Evolutionary conservation across 179 eudicot genomes (phyloP), one percentile per base, ranked within the genome.

Genomic region (Gypsophila paniculata): DNA sequence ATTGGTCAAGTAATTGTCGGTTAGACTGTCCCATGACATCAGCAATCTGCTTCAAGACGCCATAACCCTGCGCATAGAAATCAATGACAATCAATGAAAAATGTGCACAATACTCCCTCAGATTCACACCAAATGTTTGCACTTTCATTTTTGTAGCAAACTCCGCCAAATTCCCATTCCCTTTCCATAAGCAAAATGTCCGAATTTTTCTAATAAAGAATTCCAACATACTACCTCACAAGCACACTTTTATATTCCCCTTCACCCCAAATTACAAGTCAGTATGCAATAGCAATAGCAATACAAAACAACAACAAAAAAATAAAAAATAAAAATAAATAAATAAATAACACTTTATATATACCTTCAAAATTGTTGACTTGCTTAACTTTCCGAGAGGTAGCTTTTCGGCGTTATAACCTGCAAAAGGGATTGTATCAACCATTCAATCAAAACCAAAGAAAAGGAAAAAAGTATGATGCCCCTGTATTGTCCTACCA

Each of bases 311-410:
- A n/a, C n/a, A n/a, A n/a, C n/a, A n/a, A n/a, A n/a, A n/a, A n/a
- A n/a, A n/a, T n/a, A n/a, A n/a, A n/a, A n/a, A n/a, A n/a, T n/a
- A 29, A 29, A 29, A 29, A 48, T 53, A 34, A 9, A 51, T 34
- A 59, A 8, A 22, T 8, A 55, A 22, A 15, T 23, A 18, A 14
- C 19, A 15, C 12, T n/a, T 7, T 38, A 61, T 9, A 63, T 66
- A 71, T 82, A 87, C 99, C 96, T 88, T 92, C 69, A 79, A 82
- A 80, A 94, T 90, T 72, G 99, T 94, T 15, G 90, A 81, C 76
- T 88, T 92, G 91, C 99, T 91, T 71, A 94, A 81, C 78, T 94
- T 94, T 69, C 99, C 99, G 61, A 94, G 89, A 5, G 99, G 99
- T 72, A 94, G 81, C 78, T 94, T 94, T 68, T 94, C 95, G 69